Evolutionary conservation across 495 filamentous ascomycete species (phyloP).

Genomic region (Cairneyella variabilis): DNA sequence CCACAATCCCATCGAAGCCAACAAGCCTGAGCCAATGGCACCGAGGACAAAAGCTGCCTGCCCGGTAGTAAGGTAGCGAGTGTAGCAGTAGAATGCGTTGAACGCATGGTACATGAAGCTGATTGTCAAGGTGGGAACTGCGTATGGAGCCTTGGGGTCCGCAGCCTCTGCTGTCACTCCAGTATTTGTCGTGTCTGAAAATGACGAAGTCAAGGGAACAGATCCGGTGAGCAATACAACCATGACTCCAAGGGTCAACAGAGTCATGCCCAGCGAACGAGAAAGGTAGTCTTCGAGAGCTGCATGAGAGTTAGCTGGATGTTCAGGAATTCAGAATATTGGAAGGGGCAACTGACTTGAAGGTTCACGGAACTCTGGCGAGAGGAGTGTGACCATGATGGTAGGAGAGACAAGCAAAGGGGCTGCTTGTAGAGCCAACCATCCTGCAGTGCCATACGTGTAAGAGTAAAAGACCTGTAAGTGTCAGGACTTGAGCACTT

Average conservation of each 20-base stretch:
- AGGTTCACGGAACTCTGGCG: slow-evolving; percentile 51
- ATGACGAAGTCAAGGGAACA: slow-evolving; percentile 60
- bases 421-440: slow-evolving; percentile 61
- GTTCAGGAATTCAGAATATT: not conserved
- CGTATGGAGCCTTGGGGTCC: slow-evolving; percentile 62
- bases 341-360: slow-evolving; percentile 41
- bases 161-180: slow-evolving; percentile 38
- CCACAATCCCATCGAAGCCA: slow-evolving; percentile 67
- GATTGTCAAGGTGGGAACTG: slow-evolving; percentile 61
- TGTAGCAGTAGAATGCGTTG: slow-evolving; percentile 65
- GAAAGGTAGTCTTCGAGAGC: slow-evolving; percentile 73
- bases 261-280: slow-evolving; percentile 61
- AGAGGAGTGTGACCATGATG: slow-evolving; percentile 59
- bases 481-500: too few relatives aligned
- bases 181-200: slow-evolving; percentile 17
- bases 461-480: slow-evolving; percentile 65
- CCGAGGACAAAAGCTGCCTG: slow-evolving; percentile 53
- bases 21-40: slow-evolving; percentile 41
- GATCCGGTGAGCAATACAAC: slow-evolving; percentile 68
- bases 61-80: slow-evolving; percentile 50
- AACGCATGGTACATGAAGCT: slow-evolving; percentile 61
- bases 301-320: slow-evolving; percentile 21
- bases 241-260: slow-evolving; percentile 62
- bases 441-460: slow-evolving; percentile 58
- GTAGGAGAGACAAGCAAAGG: slow-evolving; percentile 62